Evolutionary conservation across 129 eudicot species (phyloP), one percentile per base, ranked within the genome.

Genomic region (Tagetes erecta): DNA sequence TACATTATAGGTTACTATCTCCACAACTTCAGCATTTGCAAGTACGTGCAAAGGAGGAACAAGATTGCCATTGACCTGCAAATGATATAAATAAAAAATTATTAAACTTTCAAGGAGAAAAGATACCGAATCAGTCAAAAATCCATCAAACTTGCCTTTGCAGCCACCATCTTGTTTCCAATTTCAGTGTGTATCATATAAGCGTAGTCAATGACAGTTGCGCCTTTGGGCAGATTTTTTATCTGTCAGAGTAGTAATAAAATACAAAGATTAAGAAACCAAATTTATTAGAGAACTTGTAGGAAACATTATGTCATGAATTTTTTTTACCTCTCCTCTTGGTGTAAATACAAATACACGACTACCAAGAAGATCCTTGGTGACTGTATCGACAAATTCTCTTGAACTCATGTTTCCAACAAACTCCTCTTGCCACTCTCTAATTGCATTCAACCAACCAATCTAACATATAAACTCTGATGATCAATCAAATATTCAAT

Each of bases 341-440:
- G 97, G 97, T 34, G 97, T 89, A 85, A 92, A 92, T 38, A 92
- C 97, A 77, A 92, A 92, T 34, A 92, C 96, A 51, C 96, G 90
- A 59, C 96, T 92, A 55, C 97, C 97, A 31, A 92, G 68, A 53
- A 89, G 96, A 82, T 92, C 97, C 76, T 87, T 84, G 76, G 97
- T 92, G 74, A 92, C 75, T 50, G 93, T 87, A 74, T 92, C 97
- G 12, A 92, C 97, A 76, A 92, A 92, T 80, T 92, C 97, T 82
- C 96, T 85, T 9, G 97, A 92, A 71, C 89, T 92, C 97, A 92
- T 92, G 82, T 89, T 92, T 49, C 97, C 97, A 70, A 92, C 97
- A 80, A 92, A 92, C 80, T 92, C 97, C 72, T 92, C 96, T 75
- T 92, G 97, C 97, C 97, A 92, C 74, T 92, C 97, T 82, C 96